Percentiles rank a stretch among this genome's conserved stretches.
These are phyloP conservation scores for Flammula alnicola DNA, from an alignment of 1,284 basidiomycete species.

Conservation along the genomic window DNA sequence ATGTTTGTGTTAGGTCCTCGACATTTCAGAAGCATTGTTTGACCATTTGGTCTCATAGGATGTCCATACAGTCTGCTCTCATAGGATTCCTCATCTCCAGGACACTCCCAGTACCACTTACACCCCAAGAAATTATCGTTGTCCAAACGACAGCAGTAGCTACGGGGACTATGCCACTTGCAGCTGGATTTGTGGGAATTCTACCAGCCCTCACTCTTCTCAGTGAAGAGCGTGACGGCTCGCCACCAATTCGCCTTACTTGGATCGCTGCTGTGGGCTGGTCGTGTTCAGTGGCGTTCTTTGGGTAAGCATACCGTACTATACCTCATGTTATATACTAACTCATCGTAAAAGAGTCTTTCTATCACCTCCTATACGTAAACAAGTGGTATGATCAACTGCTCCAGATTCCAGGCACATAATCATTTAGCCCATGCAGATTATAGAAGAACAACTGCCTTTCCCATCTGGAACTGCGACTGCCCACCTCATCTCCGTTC, in stretches of 20 bases:
- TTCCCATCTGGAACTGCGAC: conserved; percentile 98
- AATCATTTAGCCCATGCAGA: conserved; percentile 49
- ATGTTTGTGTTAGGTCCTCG: conserved; percentile 32
- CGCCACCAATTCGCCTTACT: conserved; percentile 73
- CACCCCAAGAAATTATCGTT: conserved; percentile 90
- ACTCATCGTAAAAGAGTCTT: conserved; percentile 72
- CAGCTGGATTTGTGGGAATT: conserved; percentile 94
- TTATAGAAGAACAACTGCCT: conserved; percentile 90
- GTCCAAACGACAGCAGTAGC: conserved; percentile 96
- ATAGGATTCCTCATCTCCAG: conserved; percentile 90
- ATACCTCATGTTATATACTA: not conserved
- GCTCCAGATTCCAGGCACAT: not conserved
- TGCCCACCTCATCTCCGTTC: conserved; percentile 90
- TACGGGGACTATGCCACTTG: conserved; percentile 90
- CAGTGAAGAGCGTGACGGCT: conserved; percentile 75
- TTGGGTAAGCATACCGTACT: conserved; percentile 62
- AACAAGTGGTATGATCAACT: conserved; percentile 79
- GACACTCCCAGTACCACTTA: conserved; percentile 73
- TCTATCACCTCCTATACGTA: conserved; percentile 89
- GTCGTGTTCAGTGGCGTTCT: conserved; percentile 90
- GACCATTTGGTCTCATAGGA: conserved; percentile 55
- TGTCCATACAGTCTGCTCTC: conserved; percentile 93
- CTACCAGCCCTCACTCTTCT: conserved; percentile 88
- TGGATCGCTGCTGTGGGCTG: conserved; percentile 79
- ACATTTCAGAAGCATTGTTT: not conserved